These are phyloP conservation scores for Urtica urens DNA, from an alignment of 306 rosid genomes.

Conservation along the genomic window DNA sequence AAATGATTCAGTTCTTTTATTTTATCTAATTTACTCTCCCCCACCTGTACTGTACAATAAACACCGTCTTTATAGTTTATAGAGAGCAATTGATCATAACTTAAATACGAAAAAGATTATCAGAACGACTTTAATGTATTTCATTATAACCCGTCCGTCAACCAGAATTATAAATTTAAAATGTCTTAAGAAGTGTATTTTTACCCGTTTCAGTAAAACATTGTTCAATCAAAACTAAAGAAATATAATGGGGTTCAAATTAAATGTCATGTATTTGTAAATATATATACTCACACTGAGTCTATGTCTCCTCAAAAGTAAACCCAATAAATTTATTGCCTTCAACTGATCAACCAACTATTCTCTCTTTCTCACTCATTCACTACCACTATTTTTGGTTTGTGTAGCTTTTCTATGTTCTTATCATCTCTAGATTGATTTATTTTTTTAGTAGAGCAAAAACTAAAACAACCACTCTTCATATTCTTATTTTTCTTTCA, in stretches of 20 bases:
- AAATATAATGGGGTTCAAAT: no score
- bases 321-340: slow-evolving; percentile 38
- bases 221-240: no score
- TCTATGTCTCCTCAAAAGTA: neutral
- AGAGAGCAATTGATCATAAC: no score
- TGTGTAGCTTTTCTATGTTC: slow-evolving; percentile 3
- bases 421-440: neutral
- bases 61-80: no score
- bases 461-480: neutral
- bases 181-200: no score
- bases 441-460: neutral
- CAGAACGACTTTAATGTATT: no score
- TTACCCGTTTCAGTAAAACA: no score
- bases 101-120: no score
- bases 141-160: no score
- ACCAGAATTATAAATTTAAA: no score
- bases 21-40: neutral
- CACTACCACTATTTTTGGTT: slow-evolving; percentile 2
- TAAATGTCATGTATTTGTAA: neutral
- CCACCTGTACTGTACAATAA: no score
- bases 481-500: neutral
- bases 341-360: slow-evolving; percentile 34
- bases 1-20: slow-evolving; percentile 22
- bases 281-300: neutral
- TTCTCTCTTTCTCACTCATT: neutral